Conservation (phyloP, 2,329 filamentous ascomycete genomes). For the Aspergillus ustus region DNA sequence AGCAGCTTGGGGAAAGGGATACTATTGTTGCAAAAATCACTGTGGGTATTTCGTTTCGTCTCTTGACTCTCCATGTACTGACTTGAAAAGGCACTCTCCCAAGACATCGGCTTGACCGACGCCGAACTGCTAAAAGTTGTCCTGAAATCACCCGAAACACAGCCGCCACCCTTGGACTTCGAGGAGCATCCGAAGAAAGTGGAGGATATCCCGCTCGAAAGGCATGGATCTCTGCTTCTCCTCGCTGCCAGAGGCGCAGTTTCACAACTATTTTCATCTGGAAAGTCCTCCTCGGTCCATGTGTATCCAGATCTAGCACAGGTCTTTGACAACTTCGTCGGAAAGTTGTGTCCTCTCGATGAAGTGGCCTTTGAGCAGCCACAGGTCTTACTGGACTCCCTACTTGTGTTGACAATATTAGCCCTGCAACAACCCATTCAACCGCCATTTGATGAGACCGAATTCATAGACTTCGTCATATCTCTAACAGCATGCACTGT, state of each 20-base stretch:
- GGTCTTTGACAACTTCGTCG: conserved; percentile 58
- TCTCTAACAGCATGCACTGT: conserved; percentile 45
- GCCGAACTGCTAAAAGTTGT: conserved; percentile 53
- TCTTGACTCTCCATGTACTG: neutral
- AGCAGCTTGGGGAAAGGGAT: conserved; percentile 56
- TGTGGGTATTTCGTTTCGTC: conserved; percentile 34
- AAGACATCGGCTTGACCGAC: conserved; percentile 57
- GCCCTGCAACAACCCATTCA: conserved; percentile 52
- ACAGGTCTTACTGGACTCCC: conserved; percentile 58
- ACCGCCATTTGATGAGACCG: conserved; percentile 53
- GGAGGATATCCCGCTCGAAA: conserved; percentile 60
- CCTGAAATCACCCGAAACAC: conserved; percentile 45
- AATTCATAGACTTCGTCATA: conserved; percentile 59
- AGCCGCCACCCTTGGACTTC: conserved; percentile 52
- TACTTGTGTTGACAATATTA: conserved; percentile 58
- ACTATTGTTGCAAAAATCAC: conserved; percentile 62
- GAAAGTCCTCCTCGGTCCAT: conserved; percentile 44
- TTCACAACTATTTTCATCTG: conserved; percentile 53
- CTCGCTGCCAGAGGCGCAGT: conserved; percentile 58
- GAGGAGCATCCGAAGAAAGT: conserved; percentile 59
- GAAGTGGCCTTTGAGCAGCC: conserved; percentile 50
- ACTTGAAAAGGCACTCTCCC: conserved; percentile 52
- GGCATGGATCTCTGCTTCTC: conserved; percentile 59
- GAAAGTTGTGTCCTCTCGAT: conserved; percentile 44
- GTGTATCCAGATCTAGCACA: conserved; percentile 60